Percentiles rank a stretch among this genome's conserved stretches.
Evolutionary conservation across 352 stramenopile species (phyloP).

Genomic region (Thalassiosira allenii): DNA sequence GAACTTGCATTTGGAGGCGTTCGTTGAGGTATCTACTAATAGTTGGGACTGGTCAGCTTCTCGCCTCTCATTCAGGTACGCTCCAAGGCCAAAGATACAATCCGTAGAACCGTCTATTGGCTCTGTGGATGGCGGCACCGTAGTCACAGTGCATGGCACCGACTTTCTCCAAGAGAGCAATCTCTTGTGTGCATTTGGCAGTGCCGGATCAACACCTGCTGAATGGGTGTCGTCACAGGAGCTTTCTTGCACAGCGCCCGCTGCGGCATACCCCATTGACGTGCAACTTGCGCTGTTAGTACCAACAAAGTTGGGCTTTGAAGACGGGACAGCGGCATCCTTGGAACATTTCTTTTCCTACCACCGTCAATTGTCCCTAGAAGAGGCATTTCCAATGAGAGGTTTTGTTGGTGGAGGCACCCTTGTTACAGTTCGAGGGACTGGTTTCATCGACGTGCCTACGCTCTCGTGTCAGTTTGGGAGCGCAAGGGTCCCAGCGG

Average conservation of each 20-base stretch:
- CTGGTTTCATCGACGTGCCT: slow-evolving; percentile 61
- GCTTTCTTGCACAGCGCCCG: slow-evolving; percentile 61
- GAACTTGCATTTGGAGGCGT: slow-evolving; percentile 29
- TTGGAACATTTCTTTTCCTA: slow-evolving; percentile 46
- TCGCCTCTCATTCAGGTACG: slow-evolving; percentile 55
- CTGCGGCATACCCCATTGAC: slow-evolving; percentile 23
- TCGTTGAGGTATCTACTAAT: slow-evolving; percentile 71
- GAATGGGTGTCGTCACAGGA: slow-evolving; percentile 55
- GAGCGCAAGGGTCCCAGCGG: slow-evolving; percentile 33
- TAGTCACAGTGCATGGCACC: slow-evolving; percentile 69
- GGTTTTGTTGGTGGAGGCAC: slow-evolving; percentile 71
- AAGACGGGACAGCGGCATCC: slow-evolving; percentile 12
- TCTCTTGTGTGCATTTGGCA: slow-evolving; percentile 80
- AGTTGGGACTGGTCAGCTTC: slow-evolving; percentile 54
- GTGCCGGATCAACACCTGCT: slow-evolving; percentile 22
- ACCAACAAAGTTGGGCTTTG: slow-evolving; percentile 16
- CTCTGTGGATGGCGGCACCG: slow-evolving; percentile 60
- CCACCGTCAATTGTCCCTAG: slow-evolving; percentile 53
- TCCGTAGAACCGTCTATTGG: slow-evolving; percentile 62
- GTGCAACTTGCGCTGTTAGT: slow-evolving; percentile 57
- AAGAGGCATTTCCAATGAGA: slow-evolving; percentile 51
- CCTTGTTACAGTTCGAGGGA: slow-evolving; percentile 61
- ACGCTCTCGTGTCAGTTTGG: slow-evolving; percentile 68
- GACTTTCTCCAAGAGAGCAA: slow-evolving; percentile 76
- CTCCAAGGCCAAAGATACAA: slow-evolving; percentile 41